phyloP scores from a whole-genome alignment of 768 basidiomycete genomes.

The Tulasnella sp. region DNA sequence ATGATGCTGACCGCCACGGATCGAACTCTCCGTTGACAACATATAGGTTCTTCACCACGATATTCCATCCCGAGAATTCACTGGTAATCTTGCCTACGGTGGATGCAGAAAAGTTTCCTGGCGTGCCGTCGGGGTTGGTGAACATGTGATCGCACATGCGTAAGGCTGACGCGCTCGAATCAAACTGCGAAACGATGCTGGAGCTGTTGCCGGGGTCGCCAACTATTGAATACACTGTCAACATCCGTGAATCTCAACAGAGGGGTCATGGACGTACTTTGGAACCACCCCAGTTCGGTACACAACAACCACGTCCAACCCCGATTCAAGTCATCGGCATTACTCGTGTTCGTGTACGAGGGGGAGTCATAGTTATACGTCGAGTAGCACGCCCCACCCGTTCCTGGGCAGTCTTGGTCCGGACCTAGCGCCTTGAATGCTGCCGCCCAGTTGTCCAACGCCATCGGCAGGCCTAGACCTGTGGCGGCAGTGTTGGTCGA shows the following conservation, averaged over 20 bases:
- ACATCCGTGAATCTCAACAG: no score
- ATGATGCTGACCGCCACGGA: slow-evolving; percentile 7
- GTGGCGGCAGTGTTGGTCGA: neutral
- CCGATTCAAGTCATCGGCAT: neutral
- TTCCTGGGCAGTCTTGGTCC: neutral
- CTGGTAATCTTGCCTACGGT: neutral
- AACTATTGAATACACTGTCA: neutral
- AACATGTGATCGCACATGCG: neutral
- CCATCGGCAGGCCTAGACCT: slow-evolving; percentile 1
- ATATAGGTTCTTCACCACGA: slow-evolving; percentile 2
- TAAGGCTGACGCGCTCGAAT: neutral
- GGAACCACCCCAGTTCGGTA: slow-evolving; percentile 1
- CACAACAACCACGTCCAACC: slow-evolving; percentile 6
- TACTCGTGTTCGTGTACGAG: neutral
- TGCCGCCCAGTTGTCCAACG: neutral
- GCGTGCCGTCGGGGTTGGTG: neutral
- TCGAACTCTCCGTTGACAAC: slow-evolving; percentile 13
- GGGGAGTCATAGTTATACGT: neutral
- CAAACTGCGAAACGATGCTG: neutral
- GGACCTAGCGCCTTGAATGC: neutral
- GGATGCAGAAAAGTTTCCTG: neutral
- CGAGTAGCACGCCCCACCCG: slow-evolving; percentile 6
- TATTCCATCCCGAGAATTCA: slow-evolving; percentile 7
- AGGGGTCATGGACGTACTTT: neutral
- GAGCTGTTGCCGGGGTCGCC: neutral